Conservation (phyloP, 805 yeast species). For the Komagataella ulmi region DNA sequence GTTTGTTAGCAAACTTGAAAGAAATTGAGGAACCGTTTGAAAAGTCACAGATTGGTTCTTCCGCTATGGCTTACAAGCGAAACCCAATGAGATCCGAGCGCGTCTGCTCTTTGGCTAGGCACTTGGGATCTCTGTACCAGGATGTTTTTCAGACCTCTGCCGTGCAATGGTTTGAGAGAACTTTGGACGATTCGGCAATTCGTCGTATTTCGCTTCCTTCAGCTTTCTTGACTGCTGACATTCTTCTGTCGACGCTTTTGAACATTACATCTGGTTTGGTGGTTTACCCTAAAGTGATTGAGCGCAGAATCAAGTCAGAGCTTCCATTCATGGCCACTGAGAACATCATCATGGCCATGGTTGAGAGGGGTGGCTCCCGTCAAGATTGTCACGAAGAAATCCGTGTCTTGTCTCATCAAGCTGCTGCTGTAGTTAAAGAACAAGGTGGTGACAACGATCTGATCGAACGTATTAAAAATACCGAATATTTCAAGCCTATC, state of each 20-base stretch:
- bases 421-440: constrained; percentile 93
- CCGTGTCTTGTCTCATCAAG: constrained; percentile 94
- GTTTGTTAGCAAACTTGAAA: constrained; percentile 90
- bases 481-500: constrained; percentile 78
- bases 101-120: constrained; percentile 96
- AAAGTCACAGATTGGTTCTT: constrained; percentile 94
- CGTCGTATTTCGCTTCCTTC: constrained; percentile 95
- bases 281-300: constrained; percentile 97
- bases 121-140: constrained; percentile 77
- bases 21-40: constrained; percentile 98
- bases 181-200: constrained; percentile 95
- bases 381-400: constrained; percentile 98
- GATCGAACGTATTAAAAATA: constrained; percentile 72
- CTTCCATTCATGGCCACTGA: constrained; percentile 99
- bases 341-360: constrained; percentile 99
- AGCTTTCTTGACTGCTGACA: constrained; percentile 93
- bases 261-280: constrained; percentile 93
- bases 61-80: constrained; percentile 99
- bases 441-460: constrained; percentile 98
- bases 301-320: constrained; percentile 87
- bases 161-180: constrained; percentile 99
- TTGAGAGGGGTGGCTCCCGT: constrained; percentile 92
- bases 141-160: constrained; percentile 96
- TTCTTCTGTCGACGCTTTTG: constrained; percentile 73
- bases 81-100: constrained; percentile 99